A percentile compares a stretch with the other conserved stretches of the same genome.
These are phyloP conservation scores for Picochlorum sp. DNA, from an alignment of 139 green algal species.

Conservation along the genomic window DNA sequence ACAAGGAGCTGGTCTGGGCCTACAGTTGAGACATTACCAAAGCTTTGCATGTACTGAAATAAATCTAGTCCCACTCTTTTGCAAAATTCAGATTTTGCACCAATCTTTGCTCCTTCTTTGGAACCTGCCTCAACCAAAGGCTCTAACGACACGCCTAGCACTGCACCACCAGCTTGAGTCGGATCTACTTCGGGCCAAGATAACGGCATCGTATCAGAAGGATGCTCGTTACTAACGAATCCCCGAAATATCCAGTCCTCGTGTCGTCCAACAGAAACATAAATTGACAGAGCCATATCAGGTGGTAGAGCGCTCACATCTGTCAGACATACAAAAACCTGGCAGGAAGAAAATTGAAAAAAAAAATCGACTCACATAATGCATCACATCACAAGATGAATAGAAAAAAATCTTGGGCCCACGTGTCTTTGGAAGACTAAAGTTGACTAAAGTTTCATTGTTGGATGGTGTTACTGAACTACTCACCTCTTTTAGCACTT, in stretches of 20 bases:
- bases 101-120: slow-evolving; percentile 30
- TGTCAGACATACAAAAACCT: slow-evolving; percentile 10
- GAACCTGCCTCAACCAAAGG: slow-evolving; percentile 12
- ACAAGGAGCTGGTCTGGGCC: slow-evolving; percentile 25
- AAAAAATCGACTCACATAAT: too few species aligned
- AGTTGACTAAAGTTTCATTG: too few species aligned
- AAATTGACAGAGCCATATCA: slow-evolving; percentile 14
- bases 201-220: slow-evolving; percentile 17
- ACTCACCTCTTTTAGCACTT: too few species aligned
- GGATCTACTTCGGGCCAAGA: slow-evolving; percentile 11
- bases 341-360: too few species aligned
- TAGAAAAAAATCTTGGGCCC: too few species aligned
- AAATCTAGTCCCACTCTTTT: slow-evolving; percentile 36
- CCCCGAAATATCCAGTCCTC: slow-evolving; percentile 9
- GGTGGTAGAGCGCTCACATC: slow-evolving; percentile 7
- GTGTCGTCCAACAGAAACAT: slow-evolving; percentile 7
- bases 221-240: slow-evolving; percentile 8
- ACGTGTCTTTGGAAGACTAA: too few species aligned
- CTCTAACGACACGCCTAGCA: slow-evolving; percentile 8
- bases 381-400: too few species aligned
- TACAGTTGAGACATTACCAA: slow-evolving; percentile 11
- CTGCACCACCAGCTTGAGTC: not conserved
- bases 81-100: slow-evolving; percentile 39
- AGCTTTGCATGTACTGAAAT: slow-evolving; percentile 33
- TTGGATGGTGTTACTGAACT: too few species aligned